Conservation (phyloP, 2,329 filamentous ascomycete genomes). For the Fusarium sp. region DNA sequence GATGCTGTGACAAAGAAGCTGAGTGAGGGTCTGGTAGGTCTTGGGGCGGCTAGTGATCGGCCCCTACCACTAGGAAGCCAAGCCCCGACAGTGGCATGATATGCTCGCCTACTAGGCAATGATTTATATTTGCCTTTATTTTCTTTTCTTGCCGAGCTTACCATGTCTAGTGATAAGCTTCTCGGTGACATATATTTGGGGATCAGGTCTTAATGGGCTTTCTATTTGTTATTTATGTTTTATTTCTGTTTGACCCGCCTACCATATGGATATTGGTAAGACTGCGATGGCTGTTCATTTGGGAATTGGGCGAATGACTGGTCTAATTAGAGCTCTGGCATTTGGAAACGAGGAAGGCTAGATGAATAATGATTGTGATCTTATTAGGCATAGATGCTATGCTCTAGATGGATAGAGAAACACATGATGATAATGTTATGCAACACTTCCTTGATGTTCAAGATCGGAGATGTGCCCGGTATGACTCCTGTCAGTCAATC, state of each 20-base stretch:
- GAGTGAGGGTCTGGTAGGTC: conserved; percentile 50
- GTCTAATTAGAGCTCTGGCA: conserved; percentile 18
- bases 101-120: background rate
- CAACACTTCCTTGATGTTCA: background rate
- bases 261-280: background rate
- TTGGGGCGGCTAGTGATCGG: conserved; percentile 37
- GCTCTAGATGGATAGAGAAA: conserved; percentile 43
- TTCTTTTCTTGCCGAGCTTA: background rate
- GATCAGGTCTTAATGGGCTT: background rate
- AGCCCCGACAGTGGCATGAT: conserved; percentile 29
- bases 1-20: conserved; percentile 57
- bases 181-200: background rate
- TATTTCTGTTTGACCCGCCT: background rate
- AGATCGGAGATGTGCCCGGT: background rate
- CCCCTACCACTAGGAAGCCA: conserved; percentile 43
- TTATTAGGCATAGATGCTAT: conserved; percentile 32
- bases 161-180: background rate
- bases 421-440: conserved; percentile 7
- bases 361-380: conserved; percentile 4
- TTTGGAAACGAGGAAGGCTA: conserved; percentile 23
- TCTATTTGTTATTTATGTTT: background rate
- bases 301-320: background rate
- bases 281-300: background rate
- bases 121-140: background rate
- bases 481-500: too few species aligned